Conservation (phyloP, 2,329 filamentous ascomycete genomes). For the Stachybotrys chartarum region DNA sequence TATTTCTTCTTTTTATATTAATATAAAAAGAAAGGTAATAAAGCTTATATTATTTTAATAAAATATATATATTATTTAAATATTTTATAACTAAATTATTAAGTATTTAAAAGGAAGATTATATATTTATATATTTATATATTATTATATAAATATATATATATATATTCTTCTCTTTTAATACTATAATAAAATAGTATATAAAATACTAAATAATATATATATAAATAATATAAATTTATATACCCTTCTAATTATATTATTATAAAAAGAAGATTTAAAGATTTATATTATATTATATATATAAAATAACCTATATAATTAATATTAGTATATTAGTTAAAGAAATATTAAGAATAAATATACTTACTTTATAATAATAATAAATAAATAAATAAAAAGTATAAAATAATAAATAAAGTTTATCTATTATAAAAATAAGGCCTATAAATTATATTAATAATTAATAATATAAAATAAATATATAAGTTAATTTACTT, state of each 20-base stretch:
- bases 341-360: constrained; percentile 1
- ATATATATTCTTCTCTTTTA: too few relatives aligned
- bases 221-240: not conserved
- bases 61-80: too few relatives aligned
- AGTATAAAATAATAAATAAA: constrained; percentile 1
- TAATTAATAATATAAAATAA: not conserved
- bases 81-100: too few relatives aligned
- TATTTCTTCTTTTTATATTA: too few relatives aligned
- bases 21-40: too few relatives aligned
- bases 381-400: constrained; percentile 1
- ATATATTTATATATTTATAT: too few relatives aligned
- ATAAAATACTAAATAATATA: not conserved
- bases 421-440: constrained; percentile 1
- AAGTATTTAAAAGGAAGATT: too few relatives aligned
- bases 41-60: too few relatives aligned
- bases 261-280: not conserved
- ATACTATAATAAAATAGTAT: not conserved
- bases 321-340: not conserved
- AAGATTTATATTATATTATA: not conserved
- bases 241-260: constrained; percentile 1
- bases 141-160: too few relatives aligned
- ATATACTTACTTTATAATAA: constrained; percentile 2
- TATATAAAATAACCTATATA: not conserved
- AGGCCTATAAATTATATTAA: not conserved
- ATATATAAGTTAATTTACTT: not conserved